Percentiles rank a stretch among this genome's conserved stretches.
Evolutionary conservation across 2,329 filamentous ascomycete species (phyloP).

Genomic region (Claviceps purpurea): DNA sequence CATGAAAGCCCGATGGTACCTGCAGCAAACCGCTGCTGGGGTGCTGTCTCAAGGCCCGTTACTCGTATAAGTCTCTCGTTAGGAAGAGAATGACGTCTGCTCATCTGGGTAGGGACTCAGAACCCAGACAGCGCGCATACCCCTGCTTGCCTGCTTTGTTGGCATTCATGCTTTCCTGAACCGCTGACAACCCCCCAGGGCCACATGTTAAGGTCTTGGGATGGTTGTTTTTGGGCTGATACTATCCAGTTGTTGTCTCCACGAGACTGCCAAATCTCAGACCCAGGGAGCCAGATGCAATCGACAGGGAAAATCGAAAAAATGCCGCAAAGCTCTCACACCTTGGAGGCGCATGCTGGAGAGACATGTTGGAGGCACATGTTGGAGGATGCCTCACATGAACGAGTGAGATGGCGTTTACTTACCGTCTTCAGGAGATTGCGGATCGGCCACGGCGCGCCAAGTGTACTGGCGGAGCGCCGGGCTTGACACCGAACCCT

Average conservation of each 20-base stretch:
- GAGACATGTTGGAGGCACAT: too few species aligned
- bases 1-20: background rate
- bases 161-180: background rate
- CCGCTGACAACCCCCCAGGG: background rate
- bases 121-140: background rate
- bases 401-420: background rate
- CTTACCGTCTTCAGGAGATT: background rate
- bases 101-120: background rate
- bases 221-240: background rate
- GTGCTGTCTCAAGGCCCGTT: conserved; percentile 2
- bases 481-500: conserved; percentile 2
- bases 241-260: background rate
- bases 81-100: background rate
- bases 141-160: background rate
- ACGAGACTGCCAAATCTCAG: background rate
- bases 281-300: background rate
- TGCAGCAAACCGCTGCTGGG: conserved; percentile 1
- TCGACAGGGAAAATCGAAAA: background rate
- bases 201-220: background rate
- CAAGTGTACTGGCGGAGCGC: background rate
- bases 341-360: background rate
- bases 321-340: background rate
- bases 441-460: background rate
- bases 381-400: background rate
- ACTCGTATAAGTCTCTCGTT: background rate